A percentile compares a stretch with the other conserved stretches of the same genome.
Conservation (phyloP, 345 rosid genomes). For the Populus davidiana region DNA sequence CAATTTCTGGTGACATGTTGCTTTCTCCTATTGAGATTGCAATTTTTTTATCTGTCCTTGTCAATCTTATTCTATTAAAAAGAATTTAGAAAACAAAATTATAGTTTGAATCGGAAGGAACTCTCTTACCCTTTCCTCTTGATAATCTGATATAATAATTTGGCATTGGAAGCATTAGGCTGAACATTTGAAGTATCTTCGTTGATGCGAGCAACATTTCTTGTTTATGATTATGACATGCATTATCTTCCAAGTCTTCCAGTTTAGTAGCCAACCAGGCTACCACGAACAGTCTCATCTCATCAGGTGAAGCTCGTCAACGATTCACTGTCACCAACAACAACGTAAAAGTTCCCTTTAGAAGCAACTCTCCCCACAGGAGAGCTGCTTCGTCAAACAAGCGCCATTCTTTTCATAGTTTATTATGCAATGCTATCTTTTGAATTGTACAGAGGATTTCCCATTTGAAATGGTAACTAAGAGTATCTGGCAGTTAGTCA, state of each 20-base stretch:
- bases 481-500: not conserved
- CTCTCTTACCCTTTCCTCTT: not conserved
- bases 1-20: slow-evolving; percentile 12
- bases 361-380: slow-evolving; percentile 12
- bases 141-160: slow-evolving; percentile 1
- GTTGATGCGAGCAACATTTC: not conserved
- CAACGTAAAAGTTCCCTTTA: slow-evolving; percentile 9
- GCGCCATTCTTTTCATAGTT: not conserved
- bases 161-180: not conserved
- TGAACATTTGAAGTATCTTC: not conserved
- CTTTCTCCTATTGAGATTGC: slow-evolving; percentile 3
- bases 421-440: slow-evolving; percentile 2
- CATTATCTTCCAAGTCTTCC: slow-evolving; percentile 20
- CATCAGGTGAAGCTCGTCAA: slow-evolving; percentile 24
- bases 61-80: not conserved
- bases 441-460: slow-evolving; percentile 1
- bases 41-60: slow-evolving; percentile 17
- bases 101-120: not conserved
- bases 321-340: slow-evolving; percentile 26
- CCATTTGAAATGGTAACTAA: not conserved
- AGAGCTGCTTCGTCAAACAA: not conserved
- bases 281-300: not conserved
- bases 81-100: not conserved
- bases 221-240: slow-evolving; percentile 12
- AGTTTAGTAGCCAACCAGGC: slow-evolving; percentile 20